Conservation (phyloP, 139 green algal genomes). For the Micractinium conductrix region DNA sequence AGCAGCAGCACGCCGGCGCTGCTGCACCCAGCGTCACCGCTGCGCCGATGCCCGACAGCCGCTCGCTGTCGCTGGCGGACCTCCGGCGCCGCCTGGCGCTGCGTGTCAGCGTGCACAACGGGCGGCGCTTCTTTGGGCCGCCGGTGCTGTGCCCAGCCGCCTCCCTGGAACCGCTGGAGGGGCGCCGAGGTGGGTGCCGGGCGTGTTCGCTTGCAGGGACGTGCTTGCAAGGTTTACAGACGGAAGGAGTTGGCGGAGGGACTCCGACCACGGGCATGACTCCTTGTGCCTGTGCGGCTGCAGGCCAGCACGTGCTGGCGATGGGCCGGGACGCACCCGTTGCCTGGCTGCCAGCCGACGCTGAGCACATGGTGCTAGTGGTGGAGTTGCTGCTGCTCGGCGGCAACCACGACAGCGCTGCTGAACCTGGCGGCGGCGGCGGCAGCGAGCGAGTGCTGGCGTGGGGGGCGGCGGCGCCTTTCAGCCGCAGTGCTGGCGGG, state of each 20-base stretch:
- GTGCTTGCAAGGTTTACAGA: no score
- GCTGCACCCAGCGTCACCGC: not conserved
- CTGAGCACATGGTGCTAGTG: constrained; percentile 58
- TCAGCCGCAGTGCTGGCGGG: not conserved
- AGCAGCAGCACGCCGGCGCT: not conserved
- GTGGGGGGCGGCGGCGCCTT: constrained; percentile 10
- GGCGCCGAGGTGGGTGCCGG: constrained; percentile 25
- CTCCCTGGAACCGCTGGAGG: constrained; percentile 46
- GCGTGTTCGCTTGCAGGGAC: no score
- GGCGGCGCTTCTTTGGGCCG: constrained; percentile 65
- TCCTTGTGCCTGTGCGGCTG: not conserved
- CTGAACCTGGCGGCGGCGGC: not conserved
- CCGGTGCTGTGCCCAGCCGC: constrained; percentile 32
- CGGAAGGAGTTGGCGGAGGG: no score
- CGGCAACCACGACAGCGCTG: not conserved
- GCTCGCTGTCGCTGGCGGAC: constrained; percentile 44
- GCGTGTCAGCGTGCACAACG: constrained; percentile 66
- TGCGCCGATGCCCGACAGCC: not conserved
- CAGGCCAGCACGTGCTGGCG: constrained; percentile 34
- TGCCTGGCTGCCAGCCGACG: constrained; percentile 64
- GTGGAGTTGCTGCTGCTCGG: constrained; percentile 60
- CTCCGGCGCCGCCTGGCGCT: constrained; percentile 57
- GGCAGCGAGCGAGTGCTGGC: not conserved
- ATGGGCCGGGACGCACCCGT: constrained; percentile 47
- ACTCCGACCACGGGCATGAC: no score